phyloP scores from a whole-genome alignment of 441 rosid genomes.

The Erysimum pusillum region DNA sequence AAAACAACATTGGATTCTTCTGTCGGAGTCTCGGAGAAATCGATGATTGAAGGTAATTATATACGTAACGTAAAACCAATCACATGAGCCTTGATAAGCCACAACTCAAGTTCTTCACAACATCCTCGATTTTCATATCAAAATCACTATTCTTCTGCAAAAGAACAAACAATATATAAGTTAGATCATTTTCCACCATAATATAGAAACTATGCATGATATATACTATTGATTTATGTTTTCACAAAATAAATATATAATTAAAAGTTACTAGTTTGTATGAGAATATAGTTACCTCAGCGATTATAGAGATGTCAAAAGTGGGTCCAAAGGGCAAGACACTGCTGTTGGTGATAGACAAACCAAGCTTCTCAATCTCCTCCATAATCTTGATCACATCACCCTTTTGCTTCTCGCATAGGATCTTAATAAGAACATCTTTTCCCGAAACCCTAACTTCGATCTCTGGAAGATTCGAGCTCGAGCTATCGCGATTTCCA shows the following conservation, averaged over 20 bases:
- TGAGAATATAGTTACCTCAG: conserved; percentile 57
- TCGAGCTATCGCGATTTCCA: conserved; percentile 43
- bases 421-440: conserved; percentile 66
- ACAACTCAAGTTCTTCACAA: conserved; percentile 62
- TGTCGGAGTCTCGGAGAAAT: background rate
- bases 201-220: background rate
- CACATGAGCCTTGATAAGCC: conserved; percentile 56
- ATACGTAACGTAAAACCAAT: conserved; percentile 18
- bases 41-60: background rate
- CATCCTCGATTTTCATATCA: conserved; percentile 59
- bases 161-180: background rate
- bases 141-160: conserved; percentile 67
- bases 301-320: conserved; percentile 66
- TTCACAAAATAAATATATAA: background rate
- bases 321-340: conserved; percentile 71
- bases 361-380: conserved; percentile 62
- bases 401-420: conserved; percentile 66
- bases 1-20: conserved; percentile 1
- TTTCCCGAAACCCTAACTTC: conserved; percentile 67
- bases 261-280: background rate
- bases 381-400: conserved; percentile 49
- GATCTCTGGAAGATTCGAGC: conserved; percentile 62
- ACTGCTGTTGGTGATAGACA: conserved; percentile 55
- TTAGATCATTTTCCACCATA: background rate
- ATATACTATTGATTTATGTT: background rate